Base-by-base conservation (phyloP, 2,329 filamentous ascomycete species). In the Aureobasidium melanogenum region DNA sequence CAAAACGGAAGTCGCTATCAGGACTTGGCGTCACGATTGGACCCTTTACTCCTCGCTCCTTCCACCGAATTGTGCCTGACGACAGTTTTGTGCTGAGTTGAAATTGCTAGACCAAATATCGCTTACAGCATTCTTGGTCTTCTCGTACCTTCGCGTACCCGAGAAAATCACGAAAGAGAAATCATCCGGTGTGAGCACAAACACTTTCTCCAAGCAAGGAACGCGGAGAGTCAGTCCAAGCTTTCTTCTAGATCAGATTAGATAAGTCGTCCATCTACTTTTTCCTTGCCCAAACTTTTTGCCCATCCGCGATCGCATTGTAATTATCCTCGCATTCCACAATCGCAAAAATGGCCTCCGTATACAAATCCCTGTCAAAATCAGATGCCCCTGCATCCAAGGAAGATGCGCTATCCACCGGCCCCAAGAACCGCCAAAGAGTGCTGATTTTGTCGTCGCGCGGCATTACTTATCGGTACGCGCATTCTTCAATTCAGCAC, bases 361-460 rank as follows among this genome's bases (percentile, higher is more conserved):
- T 83, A 61, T 84, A 84, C 76, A 83, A 83, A 66, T 77, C 80
- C 1, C 71, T 83, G 39, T 79, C 78, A 7, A 72, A 74, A 65
- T 67, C 69, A 55, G 75, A 74, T 44, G 46, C 55, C 8, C 63
- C 65, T 41, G 66, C 68, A 51, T 69, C 72, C 44, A 71, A 70
- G 63, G 68, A 69, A 10, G 66, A 71, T 15, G 69, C 64, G 2
- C 70, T 60, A 28, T 63, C 68, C 41, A 57, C 59, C 51, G 69
- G 68, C 47, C 69, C 71, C 24, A 75, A 73, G 65, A 80, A 78
- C 67, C 72, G 74, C 63, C 79, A 81, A 67, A 76, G 91, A 69
- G 89, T 97, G 57, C 80, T 99, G 66, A 92, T 97, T 70, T 81
- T 99, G 68, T 94, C 90, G 28, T 97, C 92, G 26, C 82, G 94